Evolutionary conservation across 208 protist species (phyloP).

Genomic region (Angomonas deanei): DNA sequence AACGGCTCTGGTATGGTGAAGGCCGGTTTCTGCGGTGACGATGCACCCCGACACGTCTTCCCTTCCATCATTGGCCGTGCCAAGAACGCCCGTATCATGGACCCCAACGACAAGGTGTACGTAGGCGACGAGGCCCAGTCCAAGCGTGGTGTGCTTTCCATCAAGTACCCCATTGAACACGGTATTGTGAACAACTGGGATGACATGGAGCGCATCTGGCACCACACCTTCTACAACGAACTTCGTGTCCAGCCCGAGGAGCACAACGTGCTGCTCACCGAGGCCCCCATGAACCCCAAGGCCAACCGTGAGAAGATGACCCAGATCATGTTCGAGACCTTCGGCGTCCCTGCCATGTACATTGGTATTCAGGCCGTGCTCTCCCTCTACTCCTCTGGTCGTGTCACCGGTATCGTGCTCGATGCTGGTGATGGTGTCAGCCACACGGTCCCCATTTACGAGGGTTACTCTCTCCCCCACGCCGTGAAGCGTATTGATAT

Average conservation of each 20-base stretch:
- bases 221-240: conserved; percentile 99
- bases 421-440: conserved; percentile 93
- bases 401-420: conserved; percentile 91
- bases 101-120: conserved; percentile 93
- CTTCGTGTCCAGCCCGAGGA: conserved; percentile 89
- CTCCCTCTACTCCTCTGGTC: conserved; percentile 90
- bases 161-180: conserved; percentile 95
- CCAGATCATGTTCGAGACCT: conserved; percentile 94
- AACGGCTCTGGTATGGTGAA: conserved; percentile 91
- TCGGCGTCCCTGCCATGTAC: conserved; percentile 88
- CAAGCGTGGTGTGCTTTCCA: conserved; percentile 91
- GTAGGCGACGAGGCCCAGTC: conserved; percentile 94
- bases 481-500: conserved; percentile 86
- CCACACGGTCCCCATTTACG: conserved; percentile 92
- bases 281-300: conserved; percentile 92
- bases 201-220: conserved; percentile 98
- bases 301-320: conserved; percentile 94
- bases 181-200: conserved; percentile 98
- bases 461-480: conserved; percentile 89
- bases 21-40: conserved; percentile 96
- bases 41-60: conserved; percentile 95
- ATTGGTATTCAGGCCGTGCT: conserved; percentile 96
- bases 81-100: conserved; percentile 95
- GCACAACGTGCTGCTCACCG: conserved; percentile 94
- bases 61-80: conserved; percentile 95